Base-by-base conservation (phyloP, 2,329 filamentous ascomycete genomes). In the Colletotrichum orbiculare region DNA sequence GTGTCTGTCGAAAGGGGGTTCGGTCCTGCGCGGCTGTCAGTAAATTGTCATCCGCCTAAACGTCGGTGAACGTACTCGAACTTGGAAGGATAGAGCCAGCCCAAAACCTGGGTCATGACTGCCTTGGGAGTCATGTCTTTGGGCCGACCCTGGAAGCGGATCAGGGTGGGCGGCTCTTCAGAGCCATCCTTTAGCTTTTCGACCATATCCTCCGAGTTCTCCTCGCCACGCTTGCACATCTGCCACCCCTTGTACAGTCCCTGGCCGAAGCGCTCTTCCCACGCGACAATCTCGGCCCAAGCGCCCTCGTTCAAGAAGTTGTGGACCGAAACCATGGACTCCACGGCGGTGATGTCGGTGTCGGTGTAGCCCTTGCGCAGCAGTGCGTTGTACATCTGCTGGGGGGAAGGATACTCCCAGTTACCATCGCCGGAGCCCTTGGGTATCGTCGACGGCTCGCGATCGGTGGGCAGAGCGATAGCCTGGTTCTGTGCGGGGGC, bases 371-470 rank as follows among this genome's bases (percentile, higher is more conserved):
- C 96, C 79, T 99, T 99, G 69, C 96, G 91, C 67, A 98, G 82
- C 80, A 99, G 91, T 8, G 96, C 96, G 74, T 99, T 98, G 84
- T 98, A 99, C 96, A 99, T 99, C 79, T 99, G 96, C 81, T 99
- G 96, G 0, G 96, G 95, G 0, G 94, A 97, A 0, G 96, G 96
- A 75, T 99, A 99, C 78, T 98, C 96, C 96, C 96, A 99, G 73
- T 92, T 96, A 50, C 89, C 87, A 56, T 89, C 85, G 52, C 88
- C 86, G 65, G 91, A 89, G 72, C 92, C 93, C 71, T 91, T 91
- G n/a, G 96, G 96, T 71, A 99, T 99, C 1, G 94, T 94, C 1
- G 93, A 97, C 37, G 86, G 81, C 77, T 97, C 94, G 71, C 96
- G 91, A 7, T 89, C 86, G 2, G 94, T 91, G 0, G 94, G 92